These are phyloP conservation scores for Jatropha curcas DNA, from an alignment of 345 rosid species.

Conservation along the genomic window DNA sequence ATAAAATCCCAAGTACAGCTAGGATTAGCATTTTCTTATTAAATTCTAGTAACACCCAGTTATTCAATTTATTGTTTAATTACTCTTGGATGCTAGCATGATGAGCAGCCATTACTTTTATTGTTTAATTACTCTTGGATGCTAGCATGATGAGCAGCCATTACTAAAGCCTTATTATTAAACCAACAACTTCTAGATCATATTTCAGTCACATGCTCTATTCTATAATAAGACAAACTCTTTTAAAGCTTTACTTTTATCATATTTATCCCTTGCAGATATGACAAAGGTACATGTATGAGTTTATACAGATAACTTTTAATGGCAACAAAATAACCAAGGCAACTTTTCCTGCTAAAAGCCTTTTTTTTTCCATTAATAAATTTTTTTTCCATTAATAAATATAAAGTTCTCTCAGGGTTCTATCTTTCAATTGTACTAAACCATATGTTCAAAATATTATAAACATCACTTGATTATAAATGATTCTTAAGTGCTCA, in stretches of 20 bases:
- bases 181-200: neutral
- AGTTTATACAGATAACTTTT: too few species aligned
- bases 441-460: too few species aligned
- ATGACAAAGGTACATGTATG: neutral
- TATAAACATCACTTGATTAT: neutral
- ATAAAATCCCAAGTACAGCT: slow-evolving; percentile 4
- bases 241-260: neutral
- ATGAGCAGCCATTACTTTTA: too few species aligned
- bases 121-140: too few species aligned
- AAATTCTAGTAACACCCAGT: neutral
- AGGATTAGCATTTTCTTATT: neutral
- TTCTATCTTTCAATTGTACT: too few species aligned
- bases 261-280: neutral
- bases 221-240: neutral
- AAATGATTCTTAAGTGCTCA: neutral
- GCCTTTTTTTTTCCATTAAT: too few species aligned
- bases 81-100: too few species aligned
- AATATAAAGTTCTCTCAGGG: too few species aligned
- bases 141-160: neutral
- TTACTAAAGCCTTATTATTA: neutral
- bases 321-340: neutral
- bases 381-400: too few species aligned
- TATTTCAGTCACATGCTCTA: slow-evolving; percentile 1
- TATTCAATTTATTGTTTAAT: too few species aligned
- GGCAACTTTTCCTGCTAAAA: too few species aligned